Base-by-base conservation (phyloP, 495 filamentous ascomycete genomes). In the Letharia columbiana region DNA sequence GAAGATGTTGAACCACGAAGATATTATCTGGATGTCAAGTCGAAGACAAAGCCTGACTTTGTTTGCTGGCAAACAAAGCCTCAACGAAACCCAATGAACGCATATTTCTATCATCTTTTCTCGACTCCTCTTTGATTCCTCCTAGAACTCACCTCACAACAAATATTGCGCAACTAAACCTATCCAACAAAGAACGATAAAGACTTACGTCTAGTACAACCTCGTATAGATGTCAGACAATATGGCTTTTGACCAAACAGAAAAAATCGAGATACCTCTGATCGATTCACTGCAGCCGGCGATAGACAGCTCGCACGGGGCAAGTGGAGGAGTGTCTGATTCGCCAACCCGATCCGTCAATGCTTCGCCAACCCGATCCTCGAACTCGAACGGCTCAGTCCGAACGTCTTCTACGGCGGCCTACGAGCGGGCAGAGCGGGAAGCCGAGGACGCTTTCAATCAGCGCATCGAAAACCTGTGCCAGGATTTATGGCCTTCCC, bases 401-500 rank as follows among this genome's bases (percentile, higher is more conserved):
- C 47, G 9, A 11, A 50, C 47, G 9, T 1, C 9, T 7, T 50
- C 47, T 8, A 50, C 47, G 20, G 47, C 47, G 9, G 9, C n/a
- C 7, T 50, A 50, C 47, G 47, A 50, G 47, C 47, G n/a, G n/a
- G 20, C 23, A 50, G 47, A 50, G 11, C 52, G 23, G 0, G 63
- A 60, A 44, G 9, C 63, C 3, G 44, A 35, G 18, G 13, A 58
- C 1, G 63, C 58, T 4, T 65, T 59, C 45, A 65, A 60, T 5
- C 28, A 18, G 3, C 12, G 54, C 12, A 57, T 65, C 18, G 63
- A 65, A 39, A 65, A 60, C 31, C 44, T 60, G 17, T 60, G 63
- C 20, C 2, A 44, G 4, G 9, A 12, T 9, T 42, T 65, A 9
- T 65, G 63, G 63, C 63, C 56, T 45, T 23, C 42, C 18, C 63